These are phyloP conservation scores for Phytophthora litchii DNA, from an alignment of 352 stramenopile species.

Conservation along the genomic window DNA sequence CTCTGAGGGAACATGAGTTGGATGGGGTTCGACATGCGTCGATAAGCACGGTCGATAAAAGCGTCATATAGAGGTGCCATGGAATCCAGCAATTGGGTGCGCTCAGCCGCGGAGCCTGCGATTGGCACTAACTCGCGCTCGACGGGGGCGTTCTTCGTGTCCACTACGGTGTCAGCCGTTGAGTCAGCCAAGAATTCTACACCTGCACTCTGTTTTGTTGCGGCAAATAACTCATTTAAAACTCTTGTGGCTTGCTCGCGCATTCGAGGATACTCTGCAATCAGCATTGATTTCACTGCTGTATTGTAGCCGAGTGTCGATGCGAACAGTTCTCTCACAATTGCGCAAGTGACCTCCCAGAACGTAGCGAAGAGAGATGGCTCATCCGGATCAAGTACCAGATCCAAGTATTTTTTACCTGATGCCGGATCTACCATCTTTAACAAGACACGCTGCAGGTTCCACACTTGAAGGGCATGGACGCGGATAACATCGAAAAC, in stretches of 20 bases:
- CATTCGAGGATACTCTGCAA: slow-evolving; percentile 82
- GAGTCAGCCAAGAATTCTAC: slow-evolving; percentile 33
- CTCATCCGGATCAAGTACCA: slow-evolving; percentile 77
- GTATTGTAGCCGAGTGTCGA: slow-evolving; percentile 64
- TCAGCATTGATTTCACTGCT: slow-evolving; percentile 70
- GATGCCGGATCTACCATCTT: slow-evolving; percentile 69
- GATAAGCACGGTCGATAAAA: slow-evolving; percentile 70
- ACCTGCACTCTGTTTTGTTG: slow-evolving; percentile 49
- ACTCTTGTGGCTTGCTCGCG: slow-evolving; percentile 72
- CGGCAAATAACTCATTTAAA: slow-evolving; percentile 60
- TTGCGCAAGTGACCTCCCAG: slow-evolving; percentile 85
- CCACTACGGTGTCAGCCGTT: neutral
- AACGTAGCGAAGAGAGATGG: slow-evolving; percentile 84
- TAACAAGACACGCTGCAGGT: slow-evolving; percentile 83
- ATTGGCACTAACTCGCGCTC: slow-evolving; percentile 40
- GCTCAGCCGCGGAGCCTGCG: slow-evolving; percentile 44
- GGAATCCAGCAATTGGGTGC: slow-evolving; percentile 72
- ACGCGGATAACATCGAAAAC: slow-evolving; percentile 74
- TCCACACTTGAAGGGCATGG: slow-evolving; percentile 85
- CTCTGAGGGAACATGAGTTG: slow-evolving; percentile 90
- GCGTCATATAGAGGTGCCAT: slow-evolving; percentile 71
- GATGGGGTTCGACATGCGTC: slow-evolving; percentile 75
- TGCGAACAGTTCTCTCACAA: slow-evolving; percentile 73
- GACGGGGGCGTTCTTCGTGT: neutral
- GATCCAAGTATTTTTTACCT: slow-evolving; percentile 62